Conservation (phyloP, 129 eudicot genomes). For the Mikania micrantha region DNA sequence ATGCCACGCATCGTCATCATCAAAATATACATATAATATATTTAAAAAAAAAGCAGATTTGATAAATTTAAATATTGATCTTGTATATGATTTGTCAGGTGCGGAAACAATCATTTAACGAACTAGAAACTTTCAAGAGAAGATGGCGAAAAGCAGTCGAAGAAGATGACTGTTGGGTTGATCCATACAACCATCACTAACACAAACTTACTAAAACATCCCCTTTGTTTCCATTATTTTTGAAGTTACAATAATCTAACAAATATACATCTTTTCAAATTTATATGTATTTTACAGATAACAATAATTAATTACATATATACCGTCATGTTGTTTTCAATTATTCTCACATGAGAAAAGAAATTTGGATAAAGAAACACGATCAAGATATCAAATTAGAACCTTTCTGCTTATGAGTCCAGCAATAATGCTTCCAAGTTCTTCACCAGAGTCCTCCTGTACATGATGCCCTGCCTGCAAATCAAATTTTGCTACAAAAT, state of each 20-base stretch:
- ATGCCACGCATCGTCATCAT: no score
- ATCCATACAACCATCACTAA: constrained; percentile 47
- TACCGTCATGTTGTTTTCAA: constrained; percentile 9
- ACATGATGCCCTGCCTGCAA: constrained; percentile 97
- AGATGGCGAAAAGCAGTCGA: constrained; percentile 72
- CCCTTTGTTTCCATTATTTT: constrained; percentile 9
- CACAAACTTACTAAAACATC: constrained; percentile 15
- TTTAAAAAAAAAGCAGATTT: no score
- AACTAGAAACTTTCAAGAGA: constrained; percentile 58
- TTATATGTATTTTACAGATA: constrained; percentile 29
- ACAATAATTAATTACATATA: constrained; percentile 27
- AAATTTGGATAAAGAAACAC: not conserved
- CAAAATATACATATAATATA: no score
- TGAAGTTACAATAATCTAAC: constrained; percentile 14
- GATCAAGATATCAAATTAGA: constrained; percentile 27
- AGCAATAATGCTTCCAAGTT: constrained; percentile 66
- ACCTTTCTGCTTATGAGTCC: constrained; percentile 60
- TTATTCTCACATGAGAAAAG: not conserved
- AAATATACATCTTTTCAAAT: constrained; percentile 26
- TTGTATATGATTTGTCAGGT: constrained; percentile 47
- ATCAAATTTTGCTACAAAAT: constrained; percentile 3
- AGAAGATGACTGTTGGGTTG: constrained; percentile 75
- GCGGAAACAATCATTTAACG: constrained; percentile 49
- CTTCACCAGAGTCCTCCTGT: constrained; percentile 94
- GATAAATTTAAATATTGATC: not conserved